phyloP scores from a whole-genome alignment of 768 basidiomycete species.

The Goffeauzyma gilvescens region DNA sequence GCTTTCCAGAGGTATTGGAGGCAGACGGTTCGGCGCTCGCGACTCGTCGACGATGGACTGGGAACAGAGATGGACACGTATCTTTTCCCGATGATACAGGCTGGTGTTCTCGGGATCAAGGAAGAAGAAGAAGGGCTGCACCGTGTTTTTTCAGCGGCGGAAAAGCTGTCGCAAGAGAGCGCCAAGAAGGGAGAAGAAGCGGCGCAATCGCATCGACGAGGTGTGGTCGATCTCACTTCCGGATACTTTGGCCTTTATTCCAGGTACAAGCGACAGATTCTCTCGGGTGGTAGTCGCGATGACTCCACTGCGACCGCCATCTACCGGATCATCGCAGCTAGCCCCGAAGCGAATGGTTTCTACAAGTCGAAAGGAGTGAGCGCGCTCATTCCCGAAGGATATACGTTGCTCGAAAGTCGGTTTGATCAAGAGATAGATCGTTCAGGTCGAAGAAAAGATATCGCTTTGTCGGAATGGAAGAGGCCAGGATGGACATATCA shows the following conservation, averaged over 20 bases:
- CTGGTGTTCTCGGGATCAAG: slow-evolving; percentile 63
- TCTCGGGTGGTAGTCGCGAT: slow-evolving; percentile 36
- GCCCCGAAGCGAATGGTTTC: slow-evolving; percentile 91
- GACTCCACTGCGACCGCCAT: too few species aligned
- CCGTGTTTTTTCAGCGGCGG: slow-evolving; percentile 25
- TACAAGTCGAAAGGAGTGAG: slow-evolving; percentile 75
- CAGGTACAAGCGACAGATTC: slow-evolving; percentile 55
- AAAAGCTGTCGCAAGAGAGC: slow-evolving; percentile 16
- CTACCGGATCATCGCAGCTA: slow-evolving; percentile 61
- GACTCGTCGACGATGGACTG: slow-evolving; percentile 25
- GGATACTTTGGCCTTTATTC: slow-evolving; percentile 83
- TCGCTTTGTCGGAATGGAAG: slow-evolving; percentile 74
- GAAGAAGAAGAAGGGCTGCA: slow-evolving; percentile 54
- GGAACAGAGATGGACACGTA: slow-evolving; percentile 41
- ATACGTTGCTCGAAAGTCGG: slow-evolving; percentile 64
- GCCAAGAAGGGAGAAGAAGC: slow-evolving; percentile 1
- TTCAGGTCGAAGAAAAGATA: slow-evolving; percentile 31
- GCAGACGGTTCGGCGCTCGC: slow-evolving; percentile 14
- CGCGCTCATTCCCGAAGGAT: slow-evolving; percentile 83
- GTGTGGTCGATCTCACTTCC: slow-evolving; percentile 66
- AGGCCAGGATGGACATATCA: slow-evolving; percentile 90
- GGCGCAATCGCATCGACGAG: too few species aligned
- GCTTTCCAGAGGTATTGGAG: slow-evolving; percentile 42
- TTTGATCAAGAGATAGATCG: slow-evolving; percentile 36
- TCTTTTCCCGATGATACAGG: slow-evolving; percentile 69